Conservation (phyloP, 192 early-diverging fungal genomes). For the Endogone sp. region DNA sequence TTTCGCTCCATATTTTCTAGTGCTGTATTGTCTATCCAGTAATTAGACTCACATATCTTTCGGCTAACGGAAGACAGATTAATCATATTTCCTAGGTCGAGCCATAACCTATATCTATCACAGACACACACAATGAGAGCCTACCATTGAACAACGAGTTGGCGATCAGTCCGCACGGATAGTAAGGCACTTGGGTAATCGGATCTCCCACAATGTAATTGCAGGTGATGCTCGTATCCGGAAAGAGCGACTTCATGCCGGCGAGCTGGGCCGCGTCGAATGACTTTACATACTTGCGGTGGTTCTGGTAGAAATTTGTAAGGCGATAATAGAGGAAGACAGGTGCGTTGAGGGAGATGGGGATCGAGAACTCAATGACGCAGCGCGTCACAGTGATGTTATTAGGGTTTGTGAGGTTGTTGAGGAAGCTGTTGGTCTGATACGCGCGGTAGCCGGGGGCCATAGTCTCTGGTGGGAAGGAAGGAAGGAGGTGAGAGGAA, state of each 20-base stretch:
- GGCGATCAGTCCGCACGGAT: conserved; percentile 98
- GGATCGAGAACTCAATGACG: conserved; percentile 69
- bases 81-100: neutral
- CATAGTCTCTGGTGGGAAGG: neutral
- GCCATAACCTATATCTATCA: no score
- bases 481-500: neutral
- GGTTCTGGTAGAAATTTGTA: conserved; percentile 99
- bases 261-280: conserved; percentile 79
- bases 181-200: conserved; percentile 41
- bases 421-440: neutral
- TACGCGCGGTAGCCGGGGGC: neutral
- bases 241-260: conserved; percentile 47
- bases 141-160: conserved; percentile 96
- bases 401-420: neutral
- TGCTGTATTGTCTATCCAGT: neutral
- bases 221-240: conserved; percentile 47
- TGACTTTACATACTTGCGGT: conserved; percentile 92
- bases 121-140: neutral
- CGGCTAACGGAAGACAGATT: neutral
- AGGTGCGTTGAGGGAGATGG: conserved; percentile 60
- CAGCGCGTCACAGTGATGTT: conserved; percentile 41
- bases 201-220: conserved; percentile 47
- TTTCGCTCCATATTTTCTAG: no score
- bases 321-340: conserved; percentile 95
- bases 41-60: neutral